Percentiles rank a stretch among this genome's conserved stretches.
Conservation (phyloP, 2,329 filamentous ascomycete species). For the Stagonosporopsis vannaccii region DNA sequence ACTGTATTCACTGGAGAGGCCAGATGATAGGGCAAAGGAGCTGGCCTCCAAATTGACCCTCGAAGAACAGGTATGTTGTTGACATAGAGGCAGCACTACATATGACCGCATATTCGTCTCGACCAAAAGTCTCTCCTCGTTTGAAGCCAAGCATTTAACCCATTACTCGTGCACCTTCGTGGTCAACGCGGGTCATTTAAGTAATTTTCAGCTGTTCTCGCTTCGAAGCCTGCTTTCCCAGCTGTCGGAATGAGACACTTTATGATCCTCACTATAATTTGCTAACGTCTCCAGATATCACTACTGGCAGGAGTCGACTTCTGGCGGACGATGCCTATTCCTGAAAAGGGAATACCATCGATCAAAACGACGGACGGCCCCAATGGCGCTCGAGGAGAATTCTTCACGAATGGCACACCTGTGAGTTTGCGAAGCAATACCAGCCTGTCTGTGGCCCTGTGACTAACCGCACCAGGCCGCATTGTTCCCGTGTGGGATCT, state of each 20-base stretch:
- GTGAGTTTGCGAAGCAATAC: slow-evolving; percentile 35
- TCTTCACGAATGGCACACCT: slow-evolving; percentile 64
- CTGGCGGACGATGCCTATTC: slow-evolving; percentile 71
- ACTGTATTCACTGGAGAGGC: slow-evolving; percentile 39
- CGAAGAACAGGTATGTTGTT: slow-evolving; percentile 49
- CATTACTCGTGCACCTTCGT: background rate
- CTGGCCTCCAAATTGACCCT: slow-evolving; percentile 47
- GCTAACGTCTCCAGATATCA: slow-evolving; percentile 45
- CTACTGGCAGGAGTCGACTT: slow-evolving; percentile 66
- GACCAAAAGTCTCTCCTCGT: no score
- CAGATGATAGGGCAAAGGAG: slow-evolving; percentile 45
- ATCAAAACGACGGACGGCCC: slow-evolving; percentile 73
- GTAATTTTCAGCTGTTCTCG: background rate
- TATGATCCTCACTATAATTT: background rate
- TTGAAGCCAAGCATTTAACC: background rate
- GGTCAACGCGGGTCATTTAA: no score
- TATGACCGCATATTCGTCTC: background rate
- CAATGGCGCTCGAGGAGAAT: slow-evolving; percentile 72
- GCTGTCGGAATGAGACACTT: background rate
- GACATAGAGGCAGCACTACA: background rate
- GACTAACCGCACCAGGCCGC: slow-evolving; percentile 64
- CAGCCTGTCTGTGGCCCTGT: background rate
- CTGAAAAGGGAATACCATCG: slow-evolving; percentile 67
- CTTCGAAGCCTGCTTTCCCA: background rate
- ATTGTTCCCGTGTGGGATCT: slow-evolving; percentile 80